Percentiles rank a stretch among this genome's conserved stretches.
Evolutionary conservation across 2,329 filamentous ascomycete species (phyloP).

Genomic region (Colletotrichum zoysiae): DNA sequence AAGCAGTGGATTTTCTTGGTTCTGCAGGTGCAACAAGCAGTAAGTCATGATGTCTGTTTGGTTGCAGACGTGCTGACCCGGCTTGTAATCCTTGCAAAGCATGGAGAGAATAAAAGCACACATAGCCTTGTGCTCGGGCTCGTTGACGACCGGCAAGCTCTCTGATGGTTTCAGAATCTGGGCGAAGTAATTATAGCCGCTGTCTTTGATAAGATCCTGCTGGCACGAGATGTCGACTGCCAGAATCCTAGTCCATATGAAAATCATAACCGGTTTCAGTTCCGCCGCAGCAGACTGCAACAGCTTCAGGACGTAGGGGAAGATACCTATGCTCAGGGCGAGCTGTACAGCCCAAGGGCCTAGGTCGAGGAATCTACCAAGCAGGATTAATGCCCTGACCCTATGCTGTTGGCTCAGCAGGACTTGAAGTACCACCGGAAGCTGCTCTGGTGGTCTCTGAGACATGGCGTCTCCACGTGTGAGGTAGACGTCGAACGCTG

Average conservation of each 20-base stretch:
- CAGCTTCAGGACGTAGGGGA: slow-evolving; percentile 97
- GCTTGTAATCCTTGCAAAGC: slow-evolving; percentile 94
- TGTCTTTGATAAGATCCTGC: slow-evolving; percentile 93
- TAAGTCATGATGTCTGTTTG: slow-evolving; percentile 91
- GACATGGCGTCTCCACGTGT: slow-evolving; percentile 83
- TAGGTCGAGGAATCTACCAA: slow-evolving; percentile 93
- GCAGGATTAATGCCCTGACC: slow-evolving; percentile 87
- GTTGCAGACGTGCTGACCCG: slow-evolving; percentile 92
- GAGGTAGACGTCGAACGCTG: slow-evolving; percentile 96
- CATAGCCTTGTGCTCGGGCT: slow-evolving; percentile 95
- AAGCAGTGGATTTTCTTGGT: slow-evolving; percentile 87
- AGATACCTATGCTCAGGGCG: slow-evolving; percentile 96
- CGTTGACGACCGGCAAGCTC: slow-evolving; percentile 86
- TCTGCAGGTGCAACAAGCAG: slow-evolving; percentile 85
- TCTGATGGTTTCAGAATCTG: slow-evolving; percentile 89
- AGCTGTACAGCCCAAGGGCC: slow-evolving; percentile 99
- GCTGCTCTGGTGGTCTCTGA: slow-evolving; percentile 90
- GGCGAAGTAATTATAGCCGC: slow-evolving; percentile 96
- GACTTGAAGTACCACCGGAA: slow-evolving; percentile 96
- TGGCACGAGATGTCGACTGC: slow-evolving; percentile 96
- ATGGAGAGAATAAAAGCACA: slow-evolving; percentile 97
- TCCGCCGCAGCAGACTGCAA: slow-evolving; percentile 95
- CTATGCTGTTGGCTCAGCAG: slow-evolving; percentile 95
- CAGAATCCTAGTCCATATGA: slow-evolving; percentile 97
- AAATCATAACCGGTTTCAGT: slow-evolving; percentile 98